Evolutionary conservation across 1,284 basidiomycete species (phyloP).

Genomic region (Fistulinella cinereoalba): DNA sequence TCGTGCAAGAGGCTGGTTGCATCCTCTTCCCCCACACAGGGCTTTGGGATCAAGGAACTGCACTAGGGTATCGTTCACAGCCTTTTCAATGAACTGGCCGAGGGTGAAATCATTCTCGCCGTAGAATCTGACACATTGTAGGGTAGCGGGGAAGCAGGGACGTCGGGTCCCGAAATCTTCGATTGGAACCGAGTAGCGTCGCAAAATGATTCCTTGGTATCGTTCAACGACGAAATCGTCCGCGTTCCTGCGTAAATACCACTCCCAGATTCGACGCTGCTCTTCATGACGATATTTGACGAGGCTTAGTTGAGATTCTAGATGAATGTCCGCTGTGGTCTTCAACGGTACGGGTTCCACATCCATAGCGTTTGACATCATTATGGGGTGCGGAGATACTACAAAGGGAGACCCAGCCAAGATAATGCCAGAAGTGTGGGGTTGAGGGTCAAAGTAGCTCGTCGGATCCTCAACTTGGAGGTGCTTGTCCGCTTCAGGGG

Average conservation of each 20-base stretch:
- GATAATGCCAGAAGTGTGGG: conserved; percentile 23
- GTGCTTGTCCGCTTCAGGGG: conserved; percentile 25
- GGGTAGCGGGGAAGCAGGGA: conserved; percentile 66
- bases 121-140: conserved; percentile 86
- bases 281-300: conserved; percentile 81
- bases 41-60: conserved; percentile 71
- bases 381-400: conserved; percentile 27
- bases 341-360: conserved; percentile 48
- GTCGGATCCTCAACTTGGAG: conserved; percentile 29
- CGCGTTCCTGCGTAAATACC: conserved; percentile 80
- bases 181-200: conserved; percentile 73
- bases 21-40: conserved; percentile 79
- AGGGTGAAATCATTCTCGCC: conserved; percentile 90
- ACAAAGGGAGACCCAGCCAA: conserved; percentile 25
- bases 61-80: conserved; percentile 66
- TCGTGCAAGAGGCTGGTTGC: conserved; percentile 75
- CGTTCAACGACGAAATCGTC: conserved; percentile 90
- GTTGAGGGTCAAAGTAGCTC: conserved; percentile 45
- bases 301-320: conserved; percentile 69
- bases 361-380: conserved; percentile 25
- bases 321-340: conserved; percentile 56
- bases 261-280: conserved; percentile 86
- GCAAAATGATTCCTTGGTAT: conserved; percentile 84
- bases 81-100: conserved; percentile 87
- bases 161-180: conserved; percentile 61